Evolutionary conservation across 495 filamentous ascomycete species (phyloP).

Genomic region (Hyaloscypha bicolor): DNA sequence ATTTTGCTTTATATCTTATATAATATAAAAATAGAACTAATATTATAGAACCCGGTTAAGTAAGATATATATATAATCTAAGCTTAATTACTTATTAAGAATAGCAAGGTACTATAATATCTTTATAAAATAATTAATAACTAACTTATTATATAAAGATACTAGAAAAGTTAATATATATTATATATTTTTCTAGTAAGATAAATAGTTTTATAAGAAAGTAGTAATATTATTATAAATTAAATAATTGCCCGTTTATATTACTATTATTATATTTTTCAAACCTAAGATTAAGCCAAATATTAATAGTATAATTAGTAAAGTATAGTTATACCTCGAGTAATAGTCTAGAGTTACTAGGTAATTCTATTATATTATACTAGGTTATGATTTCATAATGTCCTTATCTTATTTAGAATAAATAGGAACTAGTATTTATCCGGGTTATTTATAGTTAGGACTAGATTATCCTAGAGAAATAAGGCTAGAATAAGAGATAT

Average conservation of each 20-base stretch:
- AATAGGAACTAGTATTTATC: no score
- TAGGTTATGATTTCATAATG: slow-evolving; percentile 11
- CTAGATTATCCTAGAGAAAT: no score
- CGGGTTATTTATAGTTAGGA: no score
- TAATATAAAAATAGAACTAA: no score
- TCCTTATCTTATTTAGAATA: neutral
- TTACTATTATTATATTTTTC: slow-evolving; percentile 14
- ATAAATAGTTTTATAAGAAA: slow-evolving; percentile 15
- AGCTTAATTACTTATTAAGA: no score
- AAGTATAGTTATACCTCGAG: slow-evolving; percentile 10
- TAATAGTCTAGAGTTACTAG: slow-evolving; percentile 5
- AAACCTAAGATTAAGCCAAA: slow-evolving; percentile 10
- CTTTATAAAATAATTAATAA: no score
- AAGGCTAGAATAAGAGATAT: no score
- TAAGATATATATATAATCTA: no score
- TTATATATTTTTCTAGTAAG: slow-evolving; percentile 12
- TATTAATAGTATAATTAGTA: slow-evolving; percentile 4
- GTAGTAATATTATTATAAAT: slow-evolving; percentile 2
- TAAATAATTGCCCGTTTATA: slow-evolving; percentile 4
- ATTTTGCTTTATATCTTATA: no score
- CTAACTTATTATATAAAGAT: no score
- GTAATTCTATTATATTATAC: slow-evolving; percentile 1
- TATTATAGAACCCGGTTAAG: no score
- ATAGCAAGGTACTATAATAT: no score
- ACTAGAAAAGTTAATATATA: slow-evolving; percentile 14